phyloP scores from a whole-genome alignment of 2,329 filamentous ascomycete species.

The Colletotrichum salicis region DNA sequence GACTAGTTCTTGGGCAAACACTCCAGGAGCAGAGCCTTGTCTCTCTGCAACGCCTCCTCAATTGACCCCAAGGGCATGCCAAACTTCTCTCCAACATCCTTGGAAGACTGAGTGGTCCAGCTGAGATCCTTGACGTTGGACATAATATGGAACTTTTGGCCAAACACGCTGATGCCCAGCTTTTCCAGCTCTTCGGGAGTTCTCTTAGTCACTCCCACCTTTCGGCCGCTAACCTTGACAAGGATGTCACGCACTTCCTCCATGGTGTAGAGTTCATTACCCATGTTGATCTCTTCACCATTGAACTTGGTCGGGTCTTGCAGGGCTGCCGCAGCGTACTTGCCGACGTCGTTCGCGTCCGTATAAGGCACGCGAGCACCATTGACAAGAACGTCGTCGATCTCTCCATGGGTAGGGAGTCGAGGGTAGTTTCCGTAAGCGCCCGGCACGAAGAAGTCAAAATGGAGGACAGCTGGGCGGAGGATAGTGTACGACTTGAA shows the following conservation, averaged over 20 bases:
- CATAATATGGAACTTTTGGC: conserved; percentile 42
- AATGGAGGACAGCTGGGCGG: conserved; percentile 43
- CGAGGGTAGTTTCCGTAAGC: conserved; percentile 42
- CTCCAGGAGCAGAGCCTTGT: conserved; percentile 37
- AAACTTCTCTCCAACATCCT: conserved; percentile 39
- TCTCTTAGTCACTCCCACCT: conserved; percentile 39
- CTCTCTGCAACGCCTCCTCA: conserved; percentile 40
- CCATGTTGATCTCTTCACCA: conserved; percentile 45
- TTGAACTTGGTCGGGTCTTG: conserved; percentile 43
- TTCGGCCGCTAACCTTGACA: conserved; percentile 43
- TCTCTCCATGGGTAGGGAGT: conserved; percentile 41
- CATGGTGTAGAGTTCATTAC: conserved; percentile 42
- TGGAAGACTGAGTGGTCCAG: conserved; percentile 17
- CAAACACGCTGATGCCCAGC: conserved; percentile 31
- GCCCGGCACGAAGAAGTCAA: conserved; percentile 42
- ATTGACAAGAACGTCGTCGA: conserved; percentile 41
- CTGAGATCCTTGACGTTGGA: conserved; percentile 41
- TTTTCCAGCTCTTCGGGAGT: conserved; percentile 39
- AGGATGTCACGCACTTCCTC: conserved; percentile 45
- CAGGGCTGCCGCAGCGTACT: conserved; percentile 46
- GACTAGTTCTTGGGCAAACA: conserved; percentile 19
- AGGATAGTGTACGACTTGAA: conserved; percentile 48
- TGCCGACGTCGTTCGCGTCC: conserved; percentile 45
- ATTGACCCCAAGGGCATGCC: conserved; percentile 44
- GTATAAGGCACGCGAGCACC: conserved; percentile 41